Conservation (phyloP, 805 yeast species). For the Suhomyces kilbournensis region DNA sequence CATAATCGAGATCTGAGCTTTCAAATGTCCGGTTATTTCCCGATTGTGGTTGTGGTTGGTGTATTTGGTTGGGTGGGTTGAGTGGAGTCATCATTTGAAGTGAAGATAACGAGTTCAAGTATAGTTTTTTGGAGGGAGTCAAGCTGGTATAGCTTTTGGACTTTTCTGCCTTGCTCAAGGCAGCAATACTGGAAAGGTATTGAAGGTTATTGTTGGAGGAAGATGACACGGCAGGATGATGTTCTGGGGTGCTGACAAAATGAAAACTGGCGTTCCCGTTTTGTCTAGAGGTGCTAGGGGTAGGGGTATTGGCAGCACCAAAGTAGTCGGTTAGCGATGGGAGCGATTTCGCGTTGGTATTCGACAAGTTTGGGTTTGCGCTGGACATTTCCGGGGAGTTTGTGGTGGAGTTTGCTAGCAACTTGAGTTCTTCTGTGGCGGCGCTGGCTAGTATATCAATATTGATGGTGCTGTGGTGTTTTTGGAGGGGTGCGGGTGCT, state of each 20-base stretch:
- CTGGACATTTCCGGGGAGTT: neutral
- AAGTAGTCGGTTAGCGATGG: constrained; percentile 54
- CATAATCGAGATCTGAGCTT: constrained; percentile 48
- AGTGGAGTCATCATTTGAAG: constrained; percentile 43
- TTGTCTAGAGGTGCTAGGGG: neutral
- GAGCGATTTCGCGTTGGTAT: constrained; percentile 44
- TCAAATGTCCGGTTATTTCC: constrained; percentile 25
- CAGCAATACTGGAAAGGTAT: constrained; percentile 41
- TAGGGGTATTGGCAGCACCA: constrained; percentile 7
- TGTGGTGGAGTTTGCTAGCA: constrained; percentile 25
- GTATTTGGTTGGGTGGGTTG: constrained; percentile 11
- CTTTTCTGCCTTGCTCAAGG: constrained; percentile 22
- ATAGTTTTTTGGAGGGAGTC: constrained; percentile 7
- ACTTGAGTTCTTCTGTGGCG: constrained; percentile 52
- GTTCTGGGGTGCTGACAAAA: constrained; percentile 1
- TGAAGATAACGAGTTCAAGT: constrained; percentile 41
- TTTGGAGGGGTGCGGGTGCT: neutral
- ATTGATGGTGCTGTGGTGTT: constrained; percentile 26
- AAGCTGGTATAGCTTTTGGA: constrained; percentile 14
- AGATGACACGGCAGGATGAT: constrained; percentile 7
- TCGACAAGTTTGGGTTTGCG: constrained; percentile 4
- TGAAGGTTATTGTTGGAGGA: constrained; percentile 31
- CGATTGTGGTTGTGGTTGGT: constrained; percentile 9
- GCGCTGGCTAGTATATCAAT: constrained; percentile 54
- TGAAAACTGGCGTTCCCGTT: constrained; percentile 5